A percentile compares a stretch with the other conserved stretches of the same genome.
Evolutionary conservation across 2,329 filamentous ascomycete genomes (phyloP).

Genomic region (Talaromyces pinophilus): DNA sequence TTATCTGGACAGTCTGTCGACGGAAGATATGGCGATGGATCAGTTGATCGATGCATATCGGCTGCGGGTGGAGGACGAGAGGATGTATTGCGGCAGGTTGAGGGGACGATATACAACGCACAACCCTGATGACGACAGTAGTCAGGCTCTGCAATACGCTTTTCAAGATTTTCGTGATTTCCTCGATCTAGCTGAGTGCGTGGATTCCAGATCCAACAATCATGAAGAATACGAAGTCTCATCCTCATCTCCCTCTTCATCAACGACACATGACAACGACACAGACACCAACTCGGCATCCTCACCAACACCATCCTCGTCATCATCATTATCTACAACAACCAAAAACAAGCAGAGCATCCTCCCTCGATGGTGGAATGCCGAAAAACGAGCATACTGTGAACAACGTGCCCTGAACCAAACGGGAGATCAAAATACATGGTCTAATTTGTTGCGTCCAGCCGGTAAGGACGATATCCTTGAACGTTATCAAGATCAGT

Average conservation of each 20-base stretch:
- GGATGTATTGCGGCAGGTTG: conserved; percentile 22
- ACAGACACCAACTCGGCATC: conserved; percentile 11
- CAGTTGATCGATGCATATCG: conserved; percentile 35
- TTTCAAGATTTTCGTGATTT: conserved; percentile 33
- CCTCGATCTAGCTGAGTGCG: conserved; percentile 32
- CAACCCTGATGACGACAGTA: conserved; percentile 9
- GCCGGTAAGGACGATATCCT: conserved; percentile 42
- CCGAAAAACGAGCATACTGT: conserved; percentile 43
- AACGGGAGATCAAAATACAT: conserved; percentile 22
- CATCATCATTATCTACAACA: not conserved
- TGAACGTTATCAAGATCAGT: conserved; percentile 47
- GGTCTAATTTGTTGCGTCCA: conserved; percentile 32
- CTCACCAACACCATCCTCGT: conserved; percentile 13
- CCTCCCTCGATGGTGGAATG: conserved; percentile 51
- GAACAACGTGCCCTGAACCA: conserved; percentile 37
- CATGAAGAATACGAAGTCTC: conserved; percentile 28
- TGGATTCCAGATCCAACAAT: conserved; percentile 32
- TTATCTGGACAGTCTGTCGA: conserved; percentile 29
- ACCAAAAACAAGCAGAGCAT: conserved; percentile 26
- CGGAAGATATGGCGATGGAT: conserved; percentile 28
- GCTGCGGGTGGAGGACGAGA: conserved; percentile 32
- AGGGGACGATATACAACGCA: conserved; percentile 28
- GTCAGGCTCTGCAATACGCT: conserved; percentile 13
- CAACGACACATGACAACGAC: conserved; percentile 9
- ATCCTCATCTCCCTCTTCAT: conserved; percentile 5